These are phyloP conservation scores for Globisporangium ultimum DNA, from an alignment of 352 stramenopile species.

Conservation along the genomic window DNA sequence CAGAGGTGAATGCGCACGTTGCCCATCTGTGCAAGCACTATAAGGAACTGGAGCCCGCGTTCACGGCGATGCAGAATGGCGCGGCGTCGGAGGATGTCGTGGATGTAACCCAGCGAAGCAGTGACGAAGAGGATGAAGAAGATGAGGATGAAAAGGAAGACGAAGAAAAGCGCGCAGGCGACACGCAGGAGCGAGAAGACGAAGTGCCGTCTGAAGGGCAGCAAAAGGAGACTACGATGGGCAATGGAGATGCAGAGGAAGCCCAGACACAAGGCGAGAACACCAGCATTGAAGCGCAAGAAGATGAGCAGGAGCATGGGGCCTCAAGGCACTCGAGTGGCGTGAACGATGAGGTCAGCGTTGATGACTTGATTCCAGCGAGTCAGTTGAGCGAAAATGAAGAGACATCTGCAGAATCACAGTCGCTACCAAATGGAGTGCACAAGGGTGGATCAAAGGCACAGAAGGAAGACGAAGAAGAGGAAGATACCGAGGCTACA, in stretches of 20 bases:
- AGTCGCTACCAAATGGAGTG: background rate
- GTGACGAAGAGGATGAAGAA: conserved; percentile 3
- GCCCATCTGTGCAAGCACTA: conserved; percentile 15
- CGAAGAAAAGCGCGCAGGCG: background rate
- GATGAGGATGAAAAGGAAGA: conserved; percentile 1
- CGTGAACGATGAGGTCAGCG: no score
- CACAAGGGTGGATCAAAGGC: conserved; percentile 1
- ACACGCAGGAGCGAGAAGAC: conserved; percentile 1
- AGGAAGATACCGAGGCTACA: background rate
- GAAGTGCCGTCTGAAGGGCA: background rate
- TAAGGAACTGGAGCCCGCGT: conserved; percentile 13
- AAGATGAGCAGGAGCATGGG: no score
- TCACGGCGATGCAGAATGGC: conserved; percentile 10
- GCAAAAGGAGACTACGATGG: background rate
- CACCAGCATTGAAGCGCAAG: no score
- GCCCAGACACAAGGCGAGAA: background rate
- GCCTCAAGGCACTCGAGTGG: no score
- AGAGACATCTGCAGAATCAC: background rate
- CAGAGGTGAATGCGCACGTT: conserved; percentile 15
- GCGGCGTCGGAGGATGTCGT: conserved; percentile 8
- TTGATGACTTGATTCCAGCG: background rate
- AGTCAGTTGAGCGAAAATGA: background rate
- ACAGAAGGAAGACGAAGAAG: conserved; percentile 8
- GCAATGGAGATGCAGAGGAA: background rate
- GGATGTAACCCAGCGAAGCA: conserved; percentile 10